phyloP scores from a whole-genome alignment of 1,139 yeast species.

The Blastobotrys elegans region DNA sequence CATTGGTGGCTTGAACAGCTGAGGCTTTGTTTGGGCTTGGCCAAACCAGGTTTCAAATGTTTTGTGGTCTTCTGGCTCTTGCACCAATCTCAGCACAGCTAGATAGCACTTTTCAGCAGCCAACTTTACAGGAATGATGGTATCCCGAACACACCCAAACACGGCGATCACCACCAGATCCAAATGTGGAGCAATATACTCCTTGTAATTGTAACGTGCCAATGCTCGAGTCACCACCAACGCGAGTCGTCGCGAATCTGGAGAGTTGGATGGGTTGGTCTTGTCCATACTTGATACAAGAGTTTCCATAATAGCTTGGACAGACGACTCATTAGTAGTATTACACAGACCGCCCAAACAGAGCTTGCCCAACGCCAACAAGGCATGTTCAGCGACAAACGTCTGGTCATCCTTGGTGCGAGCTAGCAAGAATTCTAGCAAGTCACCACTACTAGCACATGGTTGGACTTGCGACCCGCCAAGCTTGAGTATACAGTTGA shows the following conservation, averaged over 20 bases:
- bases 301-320: conserved; percentile 35
- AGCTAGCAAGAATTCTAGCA: conserved; percentile 44
- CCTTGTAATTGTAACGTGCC: conserved; percentile 53
- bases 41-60: conserved; percentile 58
- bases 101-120: conserved; percentile 93
- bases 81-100: conserved; percentile 65
- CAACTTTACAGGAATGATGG: conserved; percentile 80
- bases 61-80: conserved; percentile 46
- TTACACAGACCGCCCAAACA: conserved; percentile 37
- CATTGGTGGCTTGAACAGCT: conserved; percentile 12
- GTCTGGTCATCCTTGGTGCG: background rate
- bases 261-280: conserved; percentile 46
- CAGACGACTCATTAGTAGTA: background rate
- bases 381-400: conserved; percentile 71
- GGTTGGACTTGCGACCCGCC: conserved; percentile 47
- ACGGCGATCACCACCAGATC: conserved; percentile 65
- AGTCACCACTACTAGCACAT: conserved; percentile 45
- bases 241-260: conserved; percentile 77
- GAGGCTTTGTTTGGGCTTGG: conserved; percentile 18
- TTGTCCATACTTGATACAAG: conserved; percentile 46
- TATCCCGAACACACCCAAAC: conserved; percentile 79
- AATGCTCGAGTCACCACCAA: conserved; percentile 73
- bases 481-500: conserved; percentile 76
- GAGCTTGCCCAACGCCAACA: conserved; percentile 79
- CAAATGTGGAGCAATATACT: conserved; percentile 46